These are phyloP conservation scores for Ophiocordyceps camponoti-rufipedis DNA, from an alignment of 2,329 filamentous ascomycete genomes.

Conservation along the genomic window DNA sequence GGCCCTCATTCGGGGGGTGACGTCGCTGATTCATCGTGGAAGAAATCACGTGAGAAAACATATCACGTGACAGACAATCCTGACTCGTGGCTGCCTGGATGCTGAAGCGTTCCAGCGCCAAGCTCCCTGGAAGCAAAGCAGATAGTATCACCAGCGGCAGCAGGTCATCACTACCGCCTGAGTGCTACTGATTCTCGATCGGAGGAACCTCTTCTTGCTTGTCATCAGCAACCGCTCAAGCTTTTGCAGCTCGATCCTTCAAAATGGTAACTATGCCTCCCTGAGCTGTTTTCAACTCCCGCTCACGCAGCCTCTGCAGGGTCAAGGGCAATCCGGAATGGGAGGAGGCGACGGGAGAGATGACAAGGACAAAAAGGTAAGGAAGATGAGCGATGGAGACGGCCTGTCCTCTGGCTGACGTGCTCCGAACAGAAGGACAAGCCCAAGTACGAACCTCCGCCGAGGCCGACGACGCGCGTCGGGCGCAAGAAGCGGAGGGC, in stretches of 20 bases:
- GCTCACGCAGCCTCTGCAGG: constrained; percentile 28
- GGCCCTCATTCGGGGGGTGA: neutral
- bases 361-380: constrained; percentile 87
- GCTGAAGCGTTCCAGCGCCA: neutral
- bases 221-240: neutral
- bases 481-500: constrained; percentile 97
- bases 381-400: constrained; percentile 1
- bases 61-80: neutral
- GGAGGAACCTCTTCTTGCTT: neutral
- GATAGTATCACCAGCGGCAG: neutral
- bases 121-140: neutral
- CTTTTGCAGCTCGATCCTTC: constrained; percentile 10
- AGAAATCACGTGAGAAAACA: too few species aligned
- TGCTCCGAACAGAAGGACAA: constrained; percentile 66
- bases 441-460: constrained; percentile 98
- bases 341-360: constrained; percentile 64
- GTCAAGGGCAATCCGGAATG: constrained; percentile 76
- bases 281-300: neutral
- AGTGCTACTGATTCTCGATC: too few species aligned
- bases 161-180: neutral
- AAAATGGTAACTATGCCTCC: constrained; percentile 5
- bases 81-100: neutral
- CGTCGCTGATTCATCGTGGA: neutral
- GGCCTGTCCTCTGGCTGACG: too few species aligned
- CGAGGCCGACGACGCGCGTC: constrained; percentile 88